Evolutionary conservation across 352 stramenopile species (phyloP).

Genomic region (Phytophthora hibernalis): DNA sequence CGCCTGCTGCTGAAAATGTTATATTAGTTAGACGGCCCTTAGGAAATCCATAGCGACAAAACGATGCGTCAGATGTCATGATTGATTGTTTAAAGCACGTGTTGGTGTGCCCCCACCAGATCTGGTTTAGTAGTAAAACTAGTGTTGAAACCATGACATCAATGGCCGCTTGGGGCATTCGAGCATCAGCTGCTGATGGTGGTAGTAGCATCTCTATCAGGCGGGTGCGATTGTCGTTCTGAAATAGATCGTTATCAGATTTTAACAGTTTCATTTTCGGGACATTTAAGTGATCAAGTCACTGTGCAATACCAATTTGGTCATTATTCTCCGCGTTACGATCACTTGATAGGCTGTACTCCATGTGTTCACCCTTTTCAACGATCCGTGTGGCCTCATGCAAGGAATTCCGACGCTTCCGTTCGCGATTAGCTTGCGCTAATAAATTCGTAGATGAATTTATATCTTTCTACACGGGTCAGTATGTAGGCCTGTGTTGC

Average conservation of each 20-base stretch:
- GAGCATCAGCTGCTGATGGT: background rate
- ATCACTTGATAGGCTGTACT: background rate
- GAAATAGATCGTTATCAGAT: constrained; percentile 5
- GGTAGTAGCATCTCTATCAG: background rate
- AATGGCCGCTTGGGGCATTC: background rate
- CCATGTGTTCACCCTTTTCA: background rate
- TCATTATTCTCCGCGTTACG: background rate
- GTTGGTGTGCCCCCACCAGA: constrained; percentile 1
- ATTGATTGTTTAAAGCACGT: constrained; percentile 3
- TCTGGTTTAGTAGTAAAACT: constrained; percentile 1
- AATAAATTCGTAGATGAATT: background rate
- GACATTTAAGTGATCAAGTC: background rate
- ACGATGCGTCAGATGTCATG: background rate
- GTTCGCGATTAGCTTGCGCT: background rate
- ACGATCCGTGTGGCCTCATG: background rate
- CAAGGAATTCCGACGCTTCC: background rate
- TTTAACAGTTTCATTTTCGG: background rate
- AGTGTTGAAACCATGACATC: constrained; percentile 2
- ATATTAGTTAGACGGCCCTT: background rate
- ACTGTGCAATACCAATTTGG: background rate
- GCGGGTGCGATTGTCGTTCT: background rate
- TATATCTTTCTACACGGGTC: background rate
- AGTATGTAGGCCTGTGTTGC: background rate
- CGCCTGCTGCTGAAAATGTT: background rate
- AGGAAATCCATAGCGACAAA: constrained; percentile 3